These are phyloP conservation scores for Botrytis tulipae DNA, from an alignment of 2,329 filamentous ascomycete genomes.

Conservation along the genomic window DNA sequence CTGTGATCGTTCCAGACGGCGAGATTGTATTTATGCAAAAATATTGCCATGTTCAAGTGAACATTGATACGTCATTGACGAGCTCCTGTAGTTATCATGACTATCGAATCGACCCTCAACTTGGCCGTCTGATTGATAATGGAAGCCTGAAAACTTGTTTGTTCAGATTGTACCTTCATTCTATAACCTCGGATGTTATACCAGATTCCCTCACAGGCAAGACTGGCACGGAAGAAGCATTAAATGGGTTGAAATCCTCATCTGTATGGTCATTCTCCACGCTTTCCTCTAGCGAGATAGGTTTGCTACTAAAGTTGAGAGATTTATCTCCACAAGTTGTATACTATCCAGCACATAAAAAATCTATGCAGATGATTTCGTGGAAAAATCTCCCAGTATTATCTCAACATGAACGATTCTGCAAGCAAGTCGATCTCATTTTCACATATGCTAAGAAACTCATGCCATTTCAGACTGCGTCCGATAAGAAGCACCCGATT, in stretches of 20 bases:
- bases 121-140: constrained; percentile 52
- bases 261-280: constrained; percentile 48
- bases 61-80: constrained; percentile 32
- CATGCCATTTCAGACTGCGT: constrained; percentile 36
- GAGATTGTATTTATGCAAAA: constrained; percentile 22
- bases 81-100: constrained; percentile 39
- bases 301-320: constrained; percentile 43
- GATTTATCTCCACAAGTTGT: constrained; percentile 43
- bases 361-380: constrained; percentile 47
- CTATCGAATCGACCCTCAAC: constrained; percentile 49
- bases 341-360: constrained; percentile 46
- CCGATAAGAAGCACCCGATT: not conserved
- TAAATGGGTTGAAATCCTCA: constrained; percentile 49
- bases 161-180: constrained; percentile 52
- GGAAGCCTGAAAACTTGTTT: constrained; percentile 53
- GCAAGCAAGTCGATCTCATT: constrained; percentile 40
- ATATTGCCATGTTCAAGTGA: constrained; percentile 40
- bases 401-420: constrained; percentile 48
- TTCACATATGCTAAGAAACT: constrained; percentile 38
- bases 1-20: constrained; percentile 29
- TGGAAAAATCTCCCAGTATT: constrained; percentile 46
- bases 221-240: constrained; percentile 36
- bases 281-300: constrained; percentile 41
- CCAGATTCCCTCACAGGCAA: constrained; percentile 26
- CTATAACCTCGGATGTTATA: constrained; percentile 52